A percentile compares a stretch with the other conserved stretches of the same genome.
Evolutionary conservation across 495 filamentous ascomycete genomes (phyloP).

Genomic region (Aspergillus hancockii): DNA sequence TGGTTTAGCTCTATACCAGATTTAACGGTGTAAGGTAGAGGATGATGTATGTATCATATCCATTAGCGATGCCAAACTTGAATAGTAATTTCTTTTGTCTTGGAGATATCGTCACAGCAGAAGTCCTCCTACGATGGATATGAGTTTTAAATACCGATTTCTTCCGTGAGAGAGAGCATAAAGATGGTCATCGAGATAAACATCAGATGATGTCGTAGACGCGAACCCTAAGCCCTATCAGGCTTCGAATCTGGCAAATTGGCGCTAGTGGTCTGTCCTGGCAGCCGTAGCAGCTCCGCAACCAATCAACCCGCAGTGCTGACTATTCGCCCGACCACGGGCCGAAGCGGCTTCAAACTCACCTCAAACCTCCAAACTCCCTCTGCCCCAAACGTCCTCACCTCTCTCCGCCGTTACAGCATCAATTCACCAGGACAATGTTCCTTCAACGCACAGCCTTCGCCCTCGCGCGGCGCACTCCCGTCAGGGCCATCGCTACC

Average conservation of each 20-base stretch:
- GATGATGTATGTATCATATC: conserved; percentile 1
- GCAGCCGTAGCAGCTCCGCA: conserved; percentile 26
- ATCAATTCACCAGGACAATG: conserved; percentile 56
- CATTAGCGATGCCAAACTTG: background rate
- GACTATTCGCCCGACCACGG: conserved; percentile 38
- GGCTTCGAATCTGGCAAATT: conserved; percentile 23
- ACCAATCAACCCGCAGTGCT: conserved; percentile 37
- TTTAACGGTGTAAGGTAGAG: background rate
- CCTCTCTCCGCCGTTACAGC: conserved; percentile 24
- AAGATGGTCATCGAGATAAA: background rate
- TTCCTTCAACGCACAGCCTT: conserved; percentile 80
- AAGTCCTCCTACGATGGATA: background rate
- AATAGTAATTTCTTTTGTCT: conserved; percentile 1
- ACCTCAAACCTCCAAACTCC: conserved; percentile 46
- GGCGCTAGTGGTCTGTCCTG: conserved; percentile 20
- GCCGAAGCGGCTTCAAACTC: conserved; percentile 52
- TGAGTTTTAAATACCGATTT: background rate
- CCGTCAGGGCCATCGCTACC: conserved; percentile 54
- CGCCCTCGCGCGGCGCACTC: conserved; percentile 69
- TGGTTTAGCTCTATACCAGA: conserved; percentile 3
- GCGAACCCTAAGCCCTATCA: conserved; percentile 35
- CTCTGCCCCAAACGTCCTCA: conserved; percentile 30
- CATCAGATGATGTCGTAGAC: background rate
- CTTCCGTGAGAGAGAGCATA: background rate
- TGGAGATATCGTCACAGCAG: background rate